A percentile compares a stretch with the other conserved stretches of the same genome.
Conservation (phyloP, 1,284 basidiomycete species). For the Rhodotorula sp. region DNA sequence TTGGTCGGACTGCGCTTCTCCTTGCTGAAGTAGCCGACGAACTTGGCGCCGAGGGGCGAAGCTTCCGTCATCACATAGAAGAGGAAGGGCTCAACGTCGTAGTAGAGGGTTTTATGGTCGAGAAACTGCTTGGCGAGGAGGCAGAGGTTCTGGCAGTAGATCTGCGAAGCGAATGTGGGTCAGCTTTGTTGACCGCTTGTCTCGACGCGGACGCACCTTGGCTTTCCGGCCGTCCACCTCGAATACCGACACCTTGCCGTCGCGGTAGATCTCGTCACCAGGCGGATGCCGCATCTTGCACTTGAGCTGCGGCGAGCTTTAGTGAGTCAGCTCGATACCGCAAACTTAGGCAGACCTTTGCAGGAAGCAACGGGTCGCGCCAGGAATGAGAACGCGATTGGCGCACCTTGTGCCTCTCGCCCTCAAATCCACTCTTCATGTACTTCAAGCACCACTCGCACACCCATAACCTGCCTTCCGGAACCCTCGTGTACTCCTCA, state of each 20-base stretch:
- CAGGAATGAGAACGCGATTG: neutral
- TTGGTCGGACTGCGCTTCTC: conserved; percentile 95
- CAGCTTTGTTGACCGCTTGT: neutral
- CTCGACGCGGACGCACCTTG: conserved; percentile 61
- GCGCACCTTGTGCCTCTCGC: conserved; percentile 78
- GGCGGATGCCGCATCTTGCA: conserved; percentile 94
- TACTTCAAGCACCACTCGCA: conserved; percentile 99
- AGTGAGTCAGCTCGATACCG: conserved; percentile 6
- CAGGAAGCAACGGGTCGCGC: neutral
- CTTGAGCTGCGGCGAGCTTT: conserved; percentile 65
- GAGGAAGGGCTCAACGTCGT: conserved; percentile 98
- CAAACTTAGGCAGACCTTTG: neutral
- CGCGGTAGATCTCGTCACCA: conserved; percentile 97
- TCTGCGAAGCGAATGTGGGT: conserved; percentile 54
- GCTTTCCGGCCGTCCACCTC: conserved; percentile 98
- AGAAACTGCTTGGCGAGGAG: conserved; percentile 98
- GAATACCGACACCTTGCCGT: conserved; percentile 83
- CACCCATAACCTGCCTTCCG: conserved; percentile 90
- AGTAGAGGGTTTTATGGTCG: conserved; percentile 98
- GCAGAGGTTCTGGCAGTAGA: conserved; percentile 99
- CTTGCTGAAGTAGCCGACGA: conserved; percentile 98
- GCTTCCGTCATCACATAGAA: conserved; percentile 95
- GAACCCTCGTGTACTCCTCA: conserved; percentile 91
- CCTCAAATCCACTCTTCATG: conserved; percentile 92
- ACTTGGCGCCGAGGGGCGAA: conserved; percentile 84